These are phyloP conservation scores for Quillaja saponaria DNA, from an alignment of 306 rosid genomes.

Conservation along the genomic window DNA sequence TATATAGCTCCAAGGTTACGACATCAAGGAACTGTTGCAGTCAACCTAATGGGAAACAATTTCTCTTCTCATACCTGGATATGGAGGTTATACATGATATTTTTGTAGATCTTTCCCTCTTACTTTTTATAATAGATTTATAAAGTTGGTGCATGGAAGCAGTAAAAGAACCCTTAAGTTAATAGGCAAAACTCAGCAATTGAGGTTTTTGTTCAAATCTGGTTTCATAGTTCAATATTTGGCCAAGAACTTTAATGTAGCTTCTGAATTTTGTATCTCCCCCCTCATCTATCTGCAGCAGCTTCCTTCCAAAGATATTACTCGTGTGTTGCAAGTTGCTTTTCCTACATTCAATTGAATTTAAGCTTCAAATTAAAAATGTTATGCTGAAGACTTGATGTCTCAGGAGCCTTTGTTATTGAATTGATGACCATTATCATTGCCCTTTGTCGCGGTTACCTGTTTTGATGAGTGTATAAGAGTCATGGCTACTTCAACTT, in stretches of 20 bases:
- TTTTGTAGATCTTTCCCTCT: constrained; percentile 13
- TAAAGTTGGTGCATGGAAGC: constrained; percentile 10
- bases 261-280: constrained; percentile 1
- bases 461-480: too few species aligned
- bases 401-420: too few species aligned
- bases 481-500: too few species aligned
- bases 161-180: constrained; percentile 6
- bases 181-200: constrained; percentile 6
- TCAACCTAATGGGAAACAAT: constrained; percentile 53
- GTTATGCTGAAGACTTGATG: too few species aligned
- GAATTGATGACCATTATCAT: too few species aligned
- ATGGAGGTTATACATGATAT: constrained; percentile 30
- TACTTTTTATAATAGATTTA: constrained; percentile 19
- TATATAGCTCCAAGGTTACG: constrained; percentile 86
- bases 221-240: not conserved
- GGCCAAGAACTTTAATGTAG: not conserved
- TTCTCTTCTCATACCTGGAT: constrained; percentile 15
- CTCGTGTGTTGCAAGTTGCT: not conserved
- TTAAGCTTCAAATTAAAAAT: too few species aligned
- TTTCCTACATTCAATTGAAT: too few species aligned
- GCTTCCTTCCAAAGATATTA: constrained; percentile 14
- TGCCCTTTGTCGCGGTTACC: too few species aligned
- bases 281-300: constrained; percentile 1
- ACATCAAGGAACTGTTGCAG: constrained; percentile 94
- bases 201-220: constrained; percentile 5